Conservation (phyloP, 352 stramenopile genomes). For the Phytophthora cryptogea region DNA sequence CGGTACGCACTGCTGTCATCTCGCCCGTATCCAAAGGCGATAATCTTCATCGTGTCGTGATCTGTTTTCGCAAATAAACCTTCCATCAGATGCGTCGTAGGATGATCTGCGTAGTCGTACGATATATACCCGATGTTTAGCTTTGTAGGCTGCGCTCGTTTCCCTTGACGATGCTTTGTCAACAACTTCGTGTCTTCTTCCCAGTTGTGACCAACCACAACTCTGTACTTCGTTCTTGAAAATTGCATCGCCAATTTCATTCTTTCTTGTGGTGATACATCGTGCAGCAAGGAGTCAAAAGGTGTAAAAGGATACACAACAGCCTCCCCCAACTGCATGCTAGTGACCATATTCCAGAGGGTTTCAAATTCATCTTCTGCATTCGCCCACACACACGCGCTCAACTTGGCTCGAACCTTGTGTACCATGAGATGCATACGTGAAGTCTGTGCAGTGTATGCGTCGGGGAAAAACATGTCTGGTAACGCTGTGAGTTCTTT, state of each 20-base stretch:
- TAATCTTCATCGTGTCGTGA: conserved; percentile 21
- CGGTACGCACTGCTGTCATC: conserved; percentile 62
- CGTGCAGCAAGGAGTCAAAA: conserved; percentile 75
- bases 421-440: conserved; percentile 34
- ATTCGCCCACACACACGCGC: conserved; percentile 55
- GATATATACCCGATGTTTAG: conserved; percentile 80
- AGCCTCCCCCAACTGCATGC: conserved; percentile 28
- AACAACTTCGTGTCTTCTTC: background rate
- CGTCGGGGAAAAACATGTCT: conserved; percentile 15
- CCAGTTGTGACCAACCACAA: background rate
- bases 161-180: background rate
- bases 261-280: conserved; percentile 34
- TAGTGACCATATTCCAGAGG: conserved; percentile 39
- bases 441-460: conserved; percentile 15
- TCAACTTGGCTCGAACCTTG: conserved; percentile 46
- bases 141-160: conserved; percentile 5
- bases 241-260: conserved; percentile 47
- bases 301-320: conserved; percentile 45
- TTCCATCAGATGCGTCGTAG: conserved; percentile 78
- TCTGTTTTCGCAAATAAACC: conserved; percentile 65
- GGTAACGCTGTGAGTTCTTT: conserved; percentile 7
- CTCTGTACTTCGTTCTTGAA: conserved; percentile 25
- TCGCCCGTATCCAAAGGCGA: conserved; percentile 66
- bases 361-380: conserved; percentile 36
- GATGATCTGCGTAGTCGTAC: conserved; percentile 84